Base-by-base conservation (phyloP, 371 early-diverging fungal genomes). In the Catenaria anguillulae region DNA sequence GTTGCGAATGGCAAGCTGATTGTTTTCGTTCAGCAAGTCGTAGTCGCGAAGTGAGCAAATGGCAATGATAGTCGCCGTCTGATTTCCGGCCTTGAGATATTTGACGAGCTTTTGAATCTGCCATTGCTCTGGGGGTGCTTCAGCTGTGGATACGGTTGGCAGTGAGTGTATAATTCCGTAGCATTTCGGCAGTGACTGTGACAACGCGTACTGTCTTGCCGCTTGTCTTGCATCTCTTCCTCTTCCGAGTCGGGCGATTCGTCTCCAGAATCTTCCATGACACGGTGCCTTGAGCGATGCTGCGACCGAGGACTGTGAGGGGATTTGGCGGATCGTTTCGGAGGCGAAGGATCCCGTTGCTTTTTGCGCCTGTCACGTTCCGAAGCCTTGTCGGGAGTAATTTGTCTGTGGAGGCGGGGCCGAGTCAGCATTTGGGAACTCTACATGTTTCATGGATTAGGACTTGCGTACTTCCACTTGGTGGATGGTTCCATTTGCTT, bases 1-100 rank as follows among this genome's bases (percentile, higher is more conserved):
- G 64, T 80, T 77, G 26, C 81, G 68, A 54, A 80, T 78, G 6
- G 81, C 81, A 2, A 74, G 66, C 61, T 80, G 81, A 61, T 78
- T 78, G 62, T 69, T 68, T 60, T 78, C 79, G 63, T 76, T 75
- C 29, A 67, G 61, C 17, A 80, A 65, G 63, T 81, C 81, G 61
- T 76, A 79, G 65, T 81, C 81, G 24, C 77, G 65, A 2, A 81
- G 64, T 2, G 77, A 73, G 67, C 78, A 79, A n/a, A 79, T 75
- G 45, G 79, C 79, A 50, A 81, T 81, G 62, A 81, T 76, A 23
- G 81, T 81, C 10, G 81, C 79, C 0, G 79, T 79, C 56, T 75
- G 79, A 65, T 81, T 81, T 8, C 81, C 81, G 40, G 64, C 66
- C 2, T 77, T 70, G 17, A 79, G 62, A 56, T 77, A 81, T 62